phyloP scores from a whole-genome alignment of 2,329 filamentous ascomycete species.

The Onygenales sp. region DNA sequence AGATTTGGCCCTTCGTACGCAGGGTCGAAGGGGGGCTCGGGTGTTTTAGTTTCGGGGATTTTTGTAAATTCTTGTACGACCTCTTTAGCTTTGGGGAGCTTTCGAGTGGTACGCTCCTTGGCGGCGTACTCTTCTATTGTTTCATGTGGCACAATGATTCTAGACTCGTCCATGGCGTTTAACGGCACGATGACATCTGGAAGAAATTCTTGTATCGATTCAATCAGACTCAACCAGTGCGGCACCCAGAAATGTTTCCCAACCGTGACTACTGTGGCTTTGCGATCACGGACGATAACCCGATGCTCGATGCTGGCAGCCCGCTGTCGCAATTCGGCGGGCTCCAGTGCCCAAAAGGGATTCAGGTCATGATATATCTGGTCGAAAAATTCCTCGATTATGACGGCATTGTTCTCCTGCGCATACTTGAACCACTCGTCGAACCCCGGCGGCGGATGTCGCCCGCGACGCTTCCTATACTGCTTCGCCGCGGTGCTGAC shows the following conservation, averaged over 20 bases:
- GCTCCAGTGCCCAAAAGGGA: slow-evolving; percentile 40
- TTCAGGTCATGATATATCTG: slow-evolving; percentile 41
- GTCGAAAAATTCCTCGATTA: slow-evolving; percentile 44
- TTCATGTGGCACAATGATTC: slow-evolving; percentile 40
- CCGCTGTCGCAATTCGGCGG: slow-evolving; percentile 32
- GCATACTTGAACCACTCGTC: slow-evolving; percentile 41
- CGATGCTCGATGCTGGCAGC: slow-evolving; percentile 28
- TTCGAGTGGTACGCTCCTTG: slow-evolving; percentile 21
- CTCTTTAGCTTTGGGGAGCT: slow-evolving; percentile 18
- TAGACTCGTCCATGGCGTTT: slow-evolving; percentile 42
- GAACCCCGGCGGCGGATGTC: slow-evolving; percentile 43
- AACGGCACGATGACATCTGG: slow-evolving; percentile 40
- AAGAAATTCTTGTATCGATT: slow-evolving; percentile 26
- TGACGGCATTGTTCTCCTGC: slow-evolving; percentile 28
- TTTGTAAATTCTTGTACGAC: slow-evolving; percentile 19
- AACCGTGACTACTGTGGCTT: slow-evolving; percentile 19
- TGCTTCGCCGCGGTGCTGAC: slow-evolving; percentile 30
- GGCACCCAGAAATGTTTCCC: slow-evolving; percentile 28
- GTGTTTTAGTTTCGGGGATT: background rate
- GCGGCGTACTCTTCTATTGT: slow-evolving; percentile 31
- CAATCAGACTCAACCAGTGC: slow-evolving; percentile 33
- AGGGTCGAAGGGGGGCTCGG: slow-evolving; percentile 5
- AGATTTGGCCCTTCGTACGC: slow-evolving; percentile 2
- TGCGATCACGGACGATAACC: slow-evolving; percentile 34
- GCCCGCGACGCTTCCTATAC: slow-evolving; percentile 36